Evolutionary conservation across 352 stramenopile genomes (phyloP).

Genomic region (Halophytophthora batemanensis): DNA sequence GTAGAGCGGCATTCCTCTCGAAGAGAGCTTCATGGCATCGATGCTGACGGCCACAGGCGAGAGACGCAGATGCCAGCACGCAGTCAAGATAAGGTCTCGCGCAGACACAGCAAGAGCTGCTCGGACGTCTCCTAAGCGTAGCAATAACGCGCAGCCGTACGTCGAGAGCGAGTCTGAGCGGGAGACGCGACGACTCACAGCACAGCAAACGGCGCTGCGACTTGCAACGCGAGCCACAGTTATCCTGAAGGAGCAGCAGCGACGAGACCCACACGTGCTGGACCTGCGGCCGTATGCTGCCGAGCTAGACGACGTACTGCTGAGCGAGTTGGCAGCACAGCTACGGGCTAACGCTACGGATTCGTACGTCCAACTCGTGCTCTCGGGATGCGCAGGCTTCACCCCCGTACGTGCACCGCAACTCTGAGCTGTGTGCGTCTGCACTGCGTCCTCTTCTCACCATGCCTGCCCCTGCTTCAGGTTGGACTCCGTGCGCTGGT

Average conservation of each 20-base stretch:
- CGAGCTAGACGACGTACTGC: slow-evolving; percentile 51
- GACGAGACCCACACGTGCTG: slow-evolving; percentile 52
- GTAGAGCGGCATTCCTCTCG: too few species aligned
- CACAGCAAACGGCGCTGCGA: slow-evolving; percentile 32
- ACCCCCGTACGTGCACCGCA: slow-evolving; percentile 22
- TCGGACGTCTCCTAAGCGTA: slow-evolving; percentile 2
- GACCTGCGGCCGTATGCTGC: slow-evolving; percentile 41
- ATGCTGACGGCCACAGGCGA: too few species aligned
- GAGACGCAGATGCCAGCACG: slow-evolving; percentile 2
- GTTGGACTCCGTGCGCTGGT: slow-evolving; percentile 71
- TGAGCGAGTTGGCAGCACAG: slow-evolving; percentile 62
- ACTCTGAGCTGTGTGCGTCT: too few species aligned
- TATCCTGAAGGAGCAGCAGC: slow-evolving; percentile 42
- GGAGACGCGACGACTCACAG: slow-evolving; percentile 29
- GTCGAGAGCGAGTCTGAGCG: slow-evolving; percentile 29
- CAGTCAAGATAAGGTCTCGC: slow-evolving; percentile 2
- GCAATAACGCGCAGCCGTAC: slow-evolving; percentile 35
- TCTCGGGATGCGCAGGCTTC: slow-evolving; percentile 57
- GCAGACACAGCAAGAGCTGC: slow-evolving; percentile 8
- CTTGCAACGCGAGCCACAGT: slow-evolving; percentile 42
- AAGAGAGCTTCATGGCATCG: too few species aligned
- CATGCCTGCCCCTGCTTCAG: slow-evolving; percentile 12
- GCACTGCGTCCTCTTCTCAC: background rate
- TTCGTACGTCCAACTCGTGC: slow-evolving; percentile 46
- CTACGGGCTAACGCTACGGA: slow-evolving; percentile 34